Base-by-base conservation (phyloP, 129 eudicot genomes). In the Escallonia herrerae region DNA sequence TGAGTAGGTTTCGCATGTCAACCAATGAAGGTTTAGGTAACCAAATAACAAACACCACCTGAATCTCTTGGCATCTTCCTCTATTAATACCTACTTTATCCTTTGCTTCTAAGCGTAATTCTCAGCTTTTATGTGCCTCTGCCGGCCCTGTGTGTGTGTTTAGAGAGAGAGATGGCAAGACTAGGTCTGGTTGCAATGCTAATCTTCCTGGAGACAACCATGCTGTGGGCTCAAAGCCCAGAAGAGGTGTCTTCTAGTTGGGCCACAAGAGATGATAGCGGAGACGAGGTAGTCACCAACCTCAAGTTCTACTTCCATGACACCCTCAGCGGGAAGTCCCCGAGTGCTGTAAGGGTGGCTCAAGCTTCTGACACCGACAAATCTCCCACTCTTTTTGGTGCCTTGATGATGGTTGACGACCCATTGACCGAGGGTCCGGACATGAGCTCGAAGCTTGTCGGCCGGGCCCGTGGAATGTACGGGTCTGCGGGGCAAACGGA, bases 221-320 rank as follows among this genome's bases (percentile, higher is more conserved):
- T 64, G 41, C 40, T 74, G 64, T 14, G 45, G 43, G 68, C 77
- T 56, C 87, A 71, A 68, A 55, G 74, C 67, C 68, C 62, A 41
- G 49, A 41, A 6, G 44, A 55, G 3, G 45, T 74, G 62, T 22
- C 75, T 0, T 3, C 43, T 5, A 76, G 77, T 4, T 82, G 89
- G 95, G 86, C 86, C 48, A 83, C 72, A 63, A 59, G 89, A 13
- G 82, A 72, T 5, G 82, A 77, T 39, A 60, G 78, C 0, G 83
- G 81, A 3, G 68, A 68, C 15, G 82, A 79, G 73, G 86, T 79
- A 3, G 79, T 85, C 11, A 84, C 86, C 4, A 84, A 69, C 40
- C 77, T 90, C 51, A 85, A 79, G 40, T 90, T 90, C 74, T 90
- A 90, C 62, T 83, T 86, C 75, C 97, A 90, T 56, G 97, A 90